Evolutionary conservation across 768 basidiomycete genomes (phyloP).

Genomic region (Coprinellus micaceus): DNA sequence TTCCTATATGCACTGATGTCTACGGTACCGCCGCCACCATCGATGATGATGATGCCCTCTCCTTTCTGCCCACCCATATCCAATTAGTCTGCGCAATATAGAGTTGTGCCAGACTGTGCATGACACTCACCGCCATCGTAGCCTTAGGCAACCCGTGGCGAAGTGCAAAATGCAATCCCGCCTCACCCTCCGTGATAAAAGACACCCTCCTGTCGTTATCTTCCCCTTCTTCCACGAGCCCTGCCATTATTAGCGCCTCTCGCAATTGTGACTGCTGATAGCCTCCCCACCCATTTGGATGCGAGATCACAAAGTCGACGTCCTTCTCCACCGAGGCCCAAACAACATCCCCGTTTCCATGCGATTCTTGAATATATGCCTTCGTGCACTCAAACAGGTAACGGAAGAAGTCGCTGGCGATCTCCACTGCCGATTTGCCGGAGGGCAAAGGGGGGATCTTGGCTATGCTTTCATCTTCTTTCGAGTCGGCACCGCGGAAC

Average conservation of each 20-base stretch:
- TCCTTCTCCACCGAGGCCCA: constrained; percentile 21
- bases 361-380: constrained; percentile 35
- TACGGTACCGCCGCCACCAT: constrained; percentile 59
- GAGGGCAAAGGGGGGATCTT: constrained; percentile 27
- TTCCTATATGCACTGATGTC: constrained; percentile 49
- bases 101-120: background rate
- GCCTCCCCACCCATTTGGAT: constrained; percentile 29
- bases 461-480: background rate
- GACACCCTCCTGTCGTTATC: constrained; percentile 36
- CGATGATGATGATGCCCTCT: constrained; percentile 48
- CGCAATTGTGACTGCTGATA: constrained; percentile 7
- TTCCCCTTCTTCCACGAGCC: constrained; percentile 17
- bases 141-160: constrained; percentile 39
- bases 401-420: constrained; percentile 38
- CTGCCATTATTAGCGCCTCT: background rate
- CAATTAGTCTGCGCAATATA: background rate
- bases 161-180: constrained; percentile 53
- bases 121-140: constrained; percentile 21
- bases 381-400: constrained; percentile 36
- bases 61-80: constrained; percentile 28
- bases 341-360: constrained; percentile 31
- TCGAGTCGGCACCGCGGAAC: background rate
- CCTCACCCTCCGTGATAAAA: constrained; percentile 59
- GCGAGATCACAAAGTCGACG: constrained; percentile 41
- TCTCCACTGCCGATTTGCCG: constrained; percentile 27